phyloP scores from a whole-genome alignment of 768 basidiomycete genomes.

The Psilocybe cubensis region DNA sequence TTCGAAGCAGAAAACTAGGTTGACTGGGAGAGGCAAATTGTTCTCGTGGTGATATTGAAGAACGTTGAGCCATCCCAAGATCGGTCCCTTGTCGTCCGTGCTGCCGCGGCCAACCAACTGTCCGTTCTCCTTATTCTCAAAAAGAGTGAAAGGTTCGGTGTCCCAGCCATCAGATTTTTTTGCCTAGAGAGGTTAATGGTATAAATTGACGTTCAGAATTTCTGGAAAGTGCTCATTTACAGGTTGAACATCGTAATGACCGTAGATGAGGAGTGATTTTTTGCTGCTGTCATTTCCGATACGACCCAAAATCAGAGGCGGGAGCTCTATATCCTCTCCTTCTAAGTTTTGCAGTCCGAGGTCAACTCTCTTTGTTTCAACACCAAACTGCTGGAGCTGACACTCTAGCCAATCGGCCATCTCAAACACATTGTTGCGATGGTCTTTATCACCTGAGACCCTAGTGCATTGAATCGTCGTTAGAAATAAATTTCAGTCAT shows the following conservation, averaged over 20 bases:
- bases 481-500: neutral
- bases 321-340: slow-evolving; percentile 73
- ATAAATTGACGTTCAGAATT: neutral
- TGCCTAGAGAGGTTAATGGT: slow-evolving; percentile 30
- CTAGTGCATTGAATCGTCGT: slow-evolving; percentile 37
- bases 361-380: slow-evolving; percentile 71
- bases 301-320: slow-evolving; percentile 82
- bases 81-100: slow-evolving; percentile 90
- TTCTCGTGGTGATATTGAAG: slow-evolving; percentile 80
- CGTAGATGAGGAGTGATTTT: slow-evolving; percentile 93
- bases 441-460: slow-evolving; percentile 70
- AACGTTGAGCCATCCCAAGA: slow-evolving; percentile 89
- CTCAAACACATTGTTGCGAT: slow-evolving; percentile 74
- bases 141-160: slow-evolving; percentile 82
- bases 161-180: slow-evolving; percentile 80
- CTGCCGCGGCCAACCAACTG: slow-evolving; percentile 86
- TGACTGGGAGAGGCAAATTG: slow-evolving; percentile 79
- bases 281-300: slow-evolving; percentile 86
- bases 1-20: slow-evolving; percentile 91
- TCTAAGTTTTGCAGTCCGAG: slow-evolving; percentile 74
- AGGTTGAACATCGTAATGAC: slow-evolving; percentile 96
- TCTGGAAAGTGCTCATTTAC: slow-evolving; percentile 37
- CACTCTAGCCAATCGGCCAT: slow-evolving; percentile 86
- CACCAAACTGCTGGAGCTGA: slow-evolving; percentile 78
- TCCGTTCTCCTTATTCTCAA: slow-evolving; percentile 43